A percentile compares a stretch with the other conserved stretches of the same genome.
Evolutionary conservation across 208 protist genomes (phyloP).

Genomic region (Leishmania lainsoni): DNA sequence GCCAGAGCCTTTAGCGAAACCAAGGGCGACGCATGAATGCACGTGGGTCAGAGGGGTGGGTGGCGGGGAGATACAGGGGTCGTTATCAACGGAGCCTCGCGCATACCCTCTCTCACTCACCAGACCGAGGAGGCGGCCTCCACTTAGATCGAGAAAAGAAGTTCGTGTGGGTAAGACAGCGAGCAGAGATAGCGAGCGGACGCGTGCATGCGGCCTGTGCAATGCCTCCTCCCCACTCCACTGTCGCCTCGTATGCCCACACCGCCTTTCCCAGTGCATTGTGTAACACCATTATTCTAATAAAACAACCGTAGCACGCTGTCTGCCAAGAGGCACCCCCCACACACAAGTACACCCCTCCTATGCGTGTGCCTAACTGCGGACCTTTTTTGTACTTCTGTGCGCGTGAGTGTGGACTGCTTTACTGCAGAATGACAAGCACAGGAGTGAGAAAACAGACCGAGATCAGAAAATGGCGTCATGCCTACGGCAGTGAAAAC

Average conservation of each 20-base stretch:
- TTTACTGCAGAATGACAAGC: not conserved
- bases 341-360: not conserved
- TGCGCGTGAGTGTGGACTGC: not conserved
- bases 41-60: not conserved
- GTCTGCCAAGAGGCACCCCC: constrained; percentile 1
- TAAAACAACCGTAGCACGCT: not conserved
- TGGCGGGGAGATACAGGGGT: not conserved
- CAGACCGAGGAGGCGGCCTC: not conserved
- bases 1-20: not conserved
- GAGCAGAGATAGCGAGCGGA: not conserved
- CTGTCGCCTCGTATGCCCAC: not conserved
- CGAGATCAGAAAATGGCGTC: not conserved
- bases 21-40: not conserved
- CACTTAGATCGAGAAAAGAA: constrained; percentile 6
- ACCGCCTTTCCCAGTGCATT: not conserved
- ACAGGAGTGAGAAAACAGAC: not conserved
- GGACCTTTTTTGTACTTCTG: not conserved
- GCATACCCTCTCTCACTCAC: not conserved
- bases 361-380: not conserved
- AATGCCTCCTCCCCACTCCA: not conserved
- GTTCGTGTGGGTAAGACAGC: not conserved
- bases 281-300: not conserved
- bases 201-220: not conserved
- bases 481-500: not conserved
- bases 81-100: not conserved